These are phyloP conservation scores for Sporothrix humicola DNA, from an alignment of 2,329 filamentous ascomycete genomes.

Conservation along the genomic window DNA sequence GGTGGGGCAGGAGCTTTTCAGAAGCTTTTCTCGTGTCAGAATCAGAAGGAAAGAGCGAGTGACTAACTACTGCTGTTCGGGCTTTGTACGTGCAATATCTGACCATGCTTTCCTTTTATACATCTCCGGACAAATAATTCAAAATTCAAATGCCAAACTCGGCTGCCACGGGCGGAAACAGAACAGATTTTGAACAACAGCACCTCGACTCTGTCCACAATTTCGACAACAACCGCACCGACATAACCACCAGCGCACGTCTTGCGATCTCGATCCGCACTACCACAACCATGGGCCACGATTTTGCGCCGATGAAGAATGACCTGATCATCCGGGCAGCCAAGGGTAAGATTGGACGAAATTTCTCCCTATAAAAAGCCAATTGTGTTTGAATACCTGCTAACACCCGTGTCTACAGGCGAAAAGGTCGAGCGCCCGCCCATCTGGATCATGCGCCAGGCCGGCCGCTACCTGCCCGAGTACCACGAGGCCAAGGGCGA, in stretches of 20 bases:
- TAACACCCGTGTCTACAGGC: constrained; percentile 57
- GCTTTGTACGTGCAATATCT: neutral
- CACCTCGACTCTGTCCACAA: neutral
- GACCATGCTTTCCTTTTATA: neutral
- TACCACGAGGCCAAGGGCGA: constrained; percentile 93
- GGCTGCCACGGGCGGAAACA: neutral
- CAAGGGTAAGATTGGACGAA: constrained; percentile 64
- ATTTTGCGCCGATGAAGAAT: constrained; percentile 87
- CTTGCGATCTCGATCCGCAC: constrained; percentile 21
- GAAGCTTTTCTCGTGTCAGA: constrained; percentile 28
- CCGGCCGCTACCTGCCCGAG: constrained; percentile 94
- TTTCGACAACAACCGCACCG: constrained; percentile 14
- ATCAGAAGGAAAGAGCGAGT: constrained; percentile 6
- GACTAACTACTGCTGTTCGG: neutral
- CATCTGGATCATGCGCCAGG: constrained; percentile 99
- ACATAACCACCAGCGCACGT: constrained; percentile 23
- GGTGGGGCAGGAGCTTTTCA: constrained; percentile 26
- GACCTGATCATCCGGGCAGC: constrained; percentile 90
- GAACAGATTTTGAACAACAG: neutral
- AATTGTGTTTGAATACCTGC: constrained; percentile 14
- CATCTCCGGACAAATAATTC: neutral
- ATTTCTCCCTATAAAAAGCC: neutral
- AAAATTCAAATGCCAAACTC: constrained; percentile 29
- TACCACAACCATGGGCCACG: constrained; percentile 60
- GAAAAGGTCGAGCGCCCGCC: constrained; percentile 90